Base-by-base conservation (phyloP, 352 stramenopile species). In the Aphanomyces astaci region DNA sequence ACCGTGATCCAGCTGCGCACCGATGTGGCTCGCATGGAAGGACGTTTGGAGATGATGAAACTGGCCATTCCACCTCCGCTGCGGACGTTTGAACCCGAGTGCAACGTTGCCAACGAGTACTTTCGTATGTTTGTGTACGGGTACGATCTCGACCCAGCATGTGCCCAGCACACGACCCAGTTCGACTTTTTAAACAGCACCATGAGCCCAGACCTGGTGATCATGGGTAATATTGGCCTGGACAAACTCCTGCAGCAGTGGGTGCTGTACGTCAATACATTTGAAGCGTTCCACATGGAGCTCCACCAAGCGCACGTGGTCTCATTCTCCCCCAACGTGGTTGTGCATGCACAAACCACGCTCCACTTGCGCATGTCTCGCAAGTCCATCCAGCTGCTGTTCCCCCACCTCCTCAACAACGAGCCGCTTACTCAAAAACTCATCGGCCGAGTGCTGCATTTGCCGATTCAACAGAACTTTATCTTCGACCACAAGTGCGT, bases 351-450 rank as follows among this genome's bases (percentile, higher is more conserved):
- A 15, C 10, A 49, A 1, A 32, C 40, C 3, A 25, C 3, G 10
- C 5, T 68, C 13, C 15, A 43, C n/a, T 27, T 68, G n/a, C 62
- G 62, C 4, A 27, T 68, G 1, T 60, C 62, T 19, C 46, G 62
- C n/a, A 31, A 22, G 7, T 45, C 62, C 19, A 39, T 68, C 22
- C 4, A n/a, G 31, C 33, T 22, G 28, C 19, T 68, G 27, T 68
- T 52, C 24, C 62, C 40, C 11, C 49, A n/a, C n/a, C 22, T 68
- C 7, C 22, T 68, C 32, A n/a, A n/a, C 22, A n/a, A 68, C 51
- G 62, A 68, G 46, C 15, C 11, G 3, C 40, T 59, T 22, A 32
- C 46, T 4, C 62, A 68, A 28, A 19, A n/a, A 19, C 32, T 68
- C 19, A 40, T 68, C 25, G 62, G 62, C 4, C 28, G 24, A 4